phyloP scores from a whole-genome alignment of 2,329 filamentous ascomycete genomes.

The Aschersonia sp. region DNA sequence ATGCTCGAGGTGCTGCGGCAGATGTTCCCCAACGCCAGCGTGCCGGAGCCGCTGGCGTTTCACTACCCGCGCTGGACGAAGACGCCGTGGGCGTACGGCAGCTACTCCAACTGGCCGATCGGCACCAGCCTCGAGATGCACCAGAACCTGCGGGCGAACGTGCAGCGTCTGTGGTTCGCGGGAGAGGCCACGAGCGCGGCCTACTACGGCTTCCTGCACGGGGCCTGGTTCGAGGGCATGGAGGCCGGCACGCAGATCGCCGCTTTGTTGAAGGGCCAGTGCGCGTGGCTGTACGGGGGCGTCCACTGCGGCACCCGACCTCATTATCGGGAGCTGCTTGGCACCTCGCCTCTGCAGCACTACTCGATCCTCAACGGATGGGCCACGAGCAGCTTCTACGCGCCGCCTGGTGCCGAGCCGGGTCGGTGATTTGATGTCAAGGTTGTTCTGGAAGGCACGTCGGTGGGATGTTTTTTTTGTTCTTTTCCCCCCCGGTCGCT shows the following conservation, averaged over 20 bases:
- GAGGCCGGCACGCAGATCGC: constrained; percentile 30
- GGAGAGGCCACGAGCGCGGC: constrained; percentile 48
- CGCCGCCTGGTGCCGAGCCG: background rate
- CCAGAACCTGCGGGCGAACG: constrained; percentile 52
- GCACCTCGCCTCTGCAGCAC: constrained; percentile 17
- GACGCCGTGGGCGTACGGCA: constrained; percentile 34
- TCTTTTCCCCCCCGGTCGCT: background rate
- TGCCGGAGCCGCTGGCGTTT: constrained; percentile 46
- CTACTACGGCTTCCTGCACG: constrained; percentile 53
- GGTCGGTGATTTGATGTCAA: background rate
- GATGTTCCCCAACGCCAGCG: constrained; percentile 42
- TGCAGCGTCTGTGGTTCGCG: constrained; percentile 46
- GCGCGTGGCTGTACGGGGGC: constrained; percentile 5
- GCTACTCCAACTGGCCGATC: constrained; percentile 54
- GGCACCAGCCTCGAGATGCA: constrained; percentile 50
- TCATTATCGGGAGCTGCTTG: constrained; percentile 11
- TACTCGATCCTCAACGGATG: constrained; percentile 21
- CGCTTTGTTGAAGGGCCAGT: constrained; percentile 8
- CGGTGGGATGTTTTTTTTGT: background rate
- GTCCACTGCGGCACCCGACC: constrained; percentile 7
- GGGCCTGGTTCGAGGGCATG: constrained; percentile 42
- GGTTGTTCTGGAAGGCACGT: background rate
- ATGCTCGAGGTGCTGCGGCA: constrained; percentile 39
- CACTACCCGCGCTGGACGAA: constrained; percentile 34
- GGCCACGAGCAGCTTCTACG: constrained; percentile 19